These are phyloP conservation scores for Bryum argenteum DNA, from an alignment of 225 moss, liverwort and hornwort species.

Conservation along the genomic window DNA sequence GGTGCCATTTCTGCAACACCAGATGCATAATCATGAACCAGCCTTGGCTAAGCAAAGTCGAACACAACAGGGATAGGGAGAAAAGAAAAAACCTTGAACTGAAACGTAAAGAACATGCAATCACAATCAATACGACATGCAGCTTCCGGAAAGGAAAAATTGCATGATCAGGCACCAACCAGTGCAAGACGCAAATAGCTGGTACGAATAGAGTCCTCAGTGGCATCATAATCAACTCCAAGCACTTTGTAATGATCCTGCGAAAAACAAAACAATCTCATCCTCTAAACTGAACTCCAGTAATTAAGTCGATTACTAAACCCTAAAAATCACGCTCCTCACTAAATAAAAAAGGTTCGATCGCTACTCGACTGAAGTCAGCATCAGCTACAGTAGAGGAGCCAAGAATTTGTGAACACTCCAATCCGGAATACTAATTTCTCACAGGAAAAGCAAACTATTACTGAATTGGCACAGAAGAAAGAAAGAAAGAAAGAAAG, in stretches of 20 bases:
- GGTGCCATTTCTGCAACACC: slow-evolving; percentile 86
- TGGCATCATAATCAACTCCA: slow-evolving; percentile 90
- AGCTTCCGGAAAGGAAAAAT: slow-evolving; percentile 4
- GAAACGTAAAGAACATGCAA: slow-evolving; percentile 15
- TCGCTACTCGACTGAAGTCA: neutral
- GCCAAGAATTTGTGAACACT: neutral
- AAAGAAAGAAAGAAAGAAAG: neutral
- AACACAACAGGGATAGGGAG: neutral
- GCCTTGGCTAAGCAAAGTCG: too few relatives aligned
- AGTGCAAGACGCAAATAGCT: slow-evolving; percentile 95
- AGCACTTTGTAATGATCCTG: slow-evolving; percentile 95
- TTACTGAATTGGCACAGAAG: slow-evolving; percentile 1
- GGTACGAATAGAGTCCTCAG: slow-evolving; percentile 84
- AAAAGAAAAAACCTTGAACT: neutral
- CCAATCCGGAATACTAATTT: too few relatives aligned
- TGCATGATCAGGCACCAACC: slow-evolving; percentile 50
- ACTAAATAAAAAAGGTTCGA: neutral
- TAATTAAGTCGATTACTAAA: neutral
- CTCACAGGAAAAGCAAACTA: neutral
- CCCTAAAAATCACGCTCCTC: neutral
- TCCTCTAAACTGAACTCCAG: slow-evolving; percentile 1
- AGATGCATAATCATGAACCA: neutral
- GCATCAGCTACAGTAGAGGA: neutral
- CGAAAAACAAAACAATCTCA: slow-evolving; percentile 4
- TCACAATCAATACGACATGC: slow-evolving; percentile 8